Evolutionary conservation across 2,329 filamentous ascomycete species (phyloP).

Genomic region (Aspergillus piperis): DNA sequence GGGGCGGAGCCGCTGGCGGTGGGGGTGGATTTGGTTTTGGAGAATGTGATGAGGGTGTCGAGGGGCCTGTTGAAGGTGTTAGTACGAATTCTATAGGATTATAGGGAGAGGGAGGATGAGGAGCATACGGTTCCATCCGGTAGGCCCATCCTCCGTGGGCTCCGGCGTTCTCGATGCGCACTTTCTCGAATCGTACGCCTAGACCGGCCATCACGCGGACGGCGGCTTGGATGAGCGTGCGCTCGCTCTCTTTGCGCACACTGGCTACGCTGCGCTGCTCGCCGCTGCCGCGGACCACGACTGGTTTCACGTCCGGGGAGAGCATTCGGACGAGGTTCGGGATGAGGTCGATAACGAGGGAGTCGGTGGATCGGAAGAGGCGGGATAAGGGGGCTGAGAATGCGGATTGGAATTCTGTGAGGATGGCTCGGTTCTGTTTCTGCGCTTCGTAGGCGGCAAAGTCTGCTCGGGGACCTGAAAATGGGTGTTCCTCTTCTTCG

Average conservation of each 20-base stretch:
- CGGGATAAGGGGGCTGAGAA: conserved; percentile 72
- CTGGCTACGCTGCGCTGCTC: conserved; percentile 70
- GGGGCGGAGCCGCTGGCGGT: conserved; percentile 63
- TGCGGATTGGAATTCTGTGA: conserved; percentile 72
- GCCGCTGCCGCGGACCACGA: conserved; percentile 73
- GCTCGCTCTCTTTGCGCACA: conserved; percentile 84
- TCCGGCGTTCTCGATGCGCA: conserved; percentile 71
- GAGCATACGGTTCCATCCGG: conserved; percentile 88
- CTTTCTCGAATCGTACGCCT: conserved; percentile 77
- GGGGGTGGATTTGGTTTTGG: conserved; percentile 40
- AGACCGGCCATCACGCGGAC: conserved; percentile 81
- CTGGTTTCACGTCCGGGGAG: conserved; percentile 85
- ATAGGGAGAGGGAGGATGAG: neutral
- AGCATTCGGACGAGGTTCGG: conserved; percentile 83
- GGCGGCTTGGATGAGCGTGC: conserved; percentile 74
- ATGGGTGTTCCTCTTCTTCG: conserved; percentile 63
- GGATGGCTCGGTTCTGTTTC: conserved; percentile 73
- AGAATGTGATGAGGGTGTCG: conserved; percentile 74
- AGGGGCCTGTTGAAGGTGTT: conserved; percentile 53
- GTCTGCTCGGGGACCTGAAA: conserved; percentile 78
- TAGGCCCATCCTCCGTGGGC: conserved; percentile 74
- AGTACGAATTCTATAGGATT: conserved; percentile 11
- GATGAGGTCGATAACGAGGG: conserved; percentile 77
- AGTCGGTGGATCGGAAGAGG: conserved; percentile 75
- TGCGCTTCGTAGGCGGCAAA: conserved; percentile 77